Base-by-base conservation (phyloP, 345 rosid species). In the Moricandia arvensis region DNA sequence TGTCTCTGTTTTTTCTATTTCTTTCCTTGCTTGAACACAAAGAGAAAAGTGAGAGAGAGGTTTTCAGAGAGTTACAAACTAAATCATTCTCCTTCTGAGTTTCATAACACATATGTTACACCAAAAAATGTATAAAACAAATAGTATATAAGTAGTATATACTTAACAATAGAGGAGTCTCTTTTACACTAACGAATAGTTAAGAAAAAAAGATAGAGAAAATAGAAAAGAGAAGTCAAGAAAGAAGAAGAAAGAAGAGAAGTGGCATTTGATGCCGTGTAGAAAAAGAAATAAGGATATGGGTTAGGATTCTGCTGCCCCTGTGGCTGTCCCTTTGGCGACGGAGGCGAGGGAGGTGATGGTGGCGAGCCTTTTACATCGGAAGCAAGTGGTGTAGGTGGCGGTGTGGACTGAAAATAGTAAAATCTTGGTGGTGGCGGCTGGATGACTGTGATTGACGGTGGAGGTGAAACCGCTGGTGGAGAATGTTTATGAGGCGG, bases 231-330 rank as follows among this genome's bases (percentile, higher is more conserved):
- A 38, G 60, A 54, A 17, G 69, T 60, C 0, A 73, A 68, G 12
- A 33, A 54, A 2, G 79, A 67, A 61, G 71, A 73, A 17, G 71
- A 74, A 72, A 68, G 4, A 34, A 79, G 53, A 68, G 0, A 37
- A 10, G 7, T 38, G 38, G 79, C 30, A 55, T 79, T 31, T 61
- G 82, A 67, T 41, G 74, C 65, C 7, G 79, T 74, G 79, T 79
- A 74, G 61, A 79, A 55, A 26, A 73, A 78, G 63, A 65, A 78
- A 30, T 78, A 78, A 34, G 81, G 81, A 18, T 34, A 77, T 17
- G 81, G 81, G n/a, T 66, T 66, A 13, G 81, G 81, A 66, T 76
- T 55, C 45, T 78, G 77, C n/a, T n/a, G n/a, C n/a, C n/a, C n/a
- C n/a, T n/a, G n/a, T n/a, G n/a, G n/a, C 21, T 66, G 80, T 2